Evolutionary conservation across 2,329 filamentous ascomycete genomes (phyloP).

Genomic region (Neobulgaria alba): DNA sequence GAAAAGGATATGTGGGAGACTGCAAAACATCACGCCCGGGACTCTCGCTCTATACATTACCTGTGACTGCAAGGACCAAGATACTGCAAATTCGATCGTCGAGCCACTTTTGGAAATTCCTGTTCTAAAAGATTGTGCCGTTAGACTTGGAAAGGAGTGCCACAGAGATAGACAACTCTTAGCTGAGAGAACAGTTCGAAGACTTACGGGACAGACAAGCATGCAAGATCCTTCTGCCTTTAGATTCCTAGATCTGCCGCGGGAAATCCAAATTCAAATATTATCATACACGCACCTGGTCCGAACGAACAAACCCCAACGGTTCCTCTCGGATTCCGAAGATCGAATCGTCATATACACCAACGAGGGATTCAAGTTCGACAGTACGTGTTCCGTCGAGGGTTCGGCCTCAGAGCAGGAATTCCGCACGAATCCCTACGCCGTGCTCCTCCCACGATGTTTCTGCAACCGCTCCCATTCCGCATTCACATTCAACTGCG

Average conservation of each 20-base stretch:
- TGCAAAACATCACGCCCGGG: neutral
- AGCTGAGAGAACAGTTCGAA: neutral
- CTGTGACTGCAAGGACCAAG: slow-evolving; percentile 3
- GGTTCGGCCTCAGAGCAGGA: neutral
- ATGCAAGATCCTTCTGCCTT: neutral
- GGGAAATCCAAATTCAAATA: slow-evolving; percentile 4
- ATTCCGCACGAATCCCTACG: neutral
- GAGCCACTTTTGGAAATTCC: slow-evolving; percentile 1
- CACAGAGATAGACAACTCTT: slow-evolving; percentile 1
- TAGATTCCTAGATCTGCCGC: slow-evolving; percentile 3
- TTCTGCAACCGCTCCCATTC: slow-evolving; percentile 4
- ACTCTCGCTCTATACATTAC: slow-evolving; percentile 3
- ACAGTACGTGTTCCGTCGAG: neutral
- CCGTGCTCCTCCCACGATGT: slow-evolving; percentile 1
- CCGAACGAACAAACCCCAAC: too few relatives aligned
- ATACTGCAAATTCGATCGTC: slow-evolving; percentile 4
- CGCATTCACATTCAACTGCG: slow-evolving; percentile 5
- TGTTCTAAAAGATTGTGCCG: slow-evolving; percentile 2
- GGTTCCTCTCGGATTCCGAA: too few relatives aligned
- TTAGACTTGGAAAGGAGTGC: slow-evolving; percentile 3
- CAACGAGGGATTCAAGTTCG: neutral
- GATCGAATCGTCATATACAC: neutral
- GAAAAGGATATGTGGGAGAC: slow-evolving; percentile 3
- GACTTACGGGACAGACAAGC: neutral
- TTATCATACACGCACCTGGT: slow-evolving; percentile 2